phyloP scores from a whole-genome alignment of 345 rosid genomes.

The Syzygium aqueum region DNA sequence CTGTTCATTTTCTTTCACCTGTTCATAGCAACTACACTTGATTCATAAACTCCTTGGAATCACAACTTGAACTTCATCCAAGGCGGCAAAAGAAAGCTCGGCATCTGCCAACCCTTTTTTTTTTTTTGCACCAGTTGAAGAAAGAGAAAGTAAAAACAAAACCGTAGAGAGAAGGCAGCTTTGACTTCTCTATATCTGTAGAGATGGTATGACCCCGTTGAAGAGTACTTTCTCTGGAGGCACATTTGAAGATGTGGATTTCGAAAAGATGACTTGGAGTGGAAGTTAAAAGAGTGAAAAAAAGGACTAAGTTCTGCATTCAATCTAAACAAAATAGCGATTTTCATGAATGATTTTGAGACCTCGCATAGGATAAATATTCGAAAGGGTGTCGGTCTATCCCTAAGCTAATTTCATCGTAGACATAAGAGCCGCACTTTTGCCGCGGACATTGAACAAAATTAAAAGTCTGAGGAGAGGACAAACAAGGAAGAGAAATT shows the following conservation, averaged over 20 bases:
- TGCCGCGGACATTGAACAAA: not conserved
- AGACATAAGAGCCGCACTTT: not conserved
- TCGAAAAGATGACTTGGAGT: not conserved
- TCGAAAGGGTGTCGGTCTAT: not conserved
- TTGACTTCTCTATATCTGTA: not conserved
- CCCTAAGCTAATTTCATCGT: not conserved
- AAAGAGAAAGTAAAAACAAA: not conserved
- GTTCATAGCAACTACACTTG: not conserved
- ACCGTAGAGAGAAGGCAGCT: not conserved
- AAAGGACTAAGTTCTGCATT: not conserved
- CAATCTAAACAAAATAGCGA: not conserved
- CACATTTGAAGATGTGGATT: not conserved
- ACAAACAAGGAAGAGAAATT: not conserved
- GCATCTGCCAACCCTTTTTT: not conserved
- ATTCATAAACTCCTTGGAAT: not conserved
- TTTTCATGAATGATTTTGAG: not conserved
- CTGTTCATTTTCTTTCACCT: not conserved
- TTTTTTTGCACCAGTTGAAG: not conserved
- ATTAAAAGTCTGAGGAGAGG: constrained; percentile 4
- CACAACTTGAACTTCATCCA: not conserved
- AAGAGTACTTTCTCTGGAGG: not conserved
- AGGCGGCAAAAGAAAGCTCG: not conserved
- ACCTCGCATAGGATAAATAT: not conserved
- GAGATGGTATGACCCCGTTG: not conserved
- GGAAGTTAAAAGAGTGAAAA: not conserved